Evolutionary conservation across 768 basidiomycete genomes (phyloP), one percentile per base, ranked within the genome.

Genomic region (Boletus fagicola): DNA sequence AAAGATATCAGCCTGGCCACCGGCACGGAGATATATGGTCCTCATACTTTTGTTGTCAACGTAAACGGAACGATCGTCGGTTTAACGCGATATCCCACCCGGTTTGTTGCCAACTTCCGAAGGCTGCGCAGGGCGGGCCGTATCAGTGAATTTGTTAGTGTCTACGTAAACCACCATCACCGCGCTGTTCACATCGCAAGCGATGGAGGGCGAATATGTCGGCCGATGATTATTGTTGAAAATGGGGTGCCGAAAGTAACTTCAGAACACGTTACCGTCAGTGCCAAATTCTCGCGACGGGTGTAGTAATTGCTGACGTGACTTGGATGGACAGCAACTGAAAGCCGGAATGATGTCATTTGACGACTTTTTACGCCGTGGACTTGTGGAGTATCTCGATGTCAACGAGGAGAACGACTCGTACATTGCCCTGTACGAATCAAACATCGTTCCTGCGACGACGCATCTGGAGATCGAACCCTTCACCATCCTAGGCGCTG

Each of bases 391-490:
- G 72, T 99, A 99, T 69, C 85, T 98, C 40, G 97, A 98, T 70
- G 95, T 98, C 53, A 99, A 99, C 71, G 97, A 99, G 74, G 97
- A 99, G 75, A 98, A 98, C 70, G 97, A 98, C 74, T 88, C 95
- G 20, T 88, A 88, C 71, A 96, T 99, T 63, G 94, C 97, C 2
- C 80, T 98, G 45, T 95, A 97, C 74, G 97, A 99, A 74, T 75
- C 83, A 31, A 85, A 94, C 71, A 92, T 98, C 65, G 83, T 85
- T 24, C 76, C 82, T 45, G 74, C 82, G 3, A 95, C 94, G 12
- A 98, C 97, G 0, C 96, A 99, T 75, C 84, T 98, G 35, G 97
- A 98, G 74, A 98, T 99, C 58, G 96, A 99, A 68, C 97, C 97
- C 1, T 99, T 99, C 75, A 98, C 97, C 2, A 78, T 99, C 58